Percentiles rank a stretch among this genome's conserved stretches.
These are phyloP conservation scores for Rhizoctonia solani DNA, from an alignment of 1,284 basidiomycete species.

Conservation along the genomic window DNA sequence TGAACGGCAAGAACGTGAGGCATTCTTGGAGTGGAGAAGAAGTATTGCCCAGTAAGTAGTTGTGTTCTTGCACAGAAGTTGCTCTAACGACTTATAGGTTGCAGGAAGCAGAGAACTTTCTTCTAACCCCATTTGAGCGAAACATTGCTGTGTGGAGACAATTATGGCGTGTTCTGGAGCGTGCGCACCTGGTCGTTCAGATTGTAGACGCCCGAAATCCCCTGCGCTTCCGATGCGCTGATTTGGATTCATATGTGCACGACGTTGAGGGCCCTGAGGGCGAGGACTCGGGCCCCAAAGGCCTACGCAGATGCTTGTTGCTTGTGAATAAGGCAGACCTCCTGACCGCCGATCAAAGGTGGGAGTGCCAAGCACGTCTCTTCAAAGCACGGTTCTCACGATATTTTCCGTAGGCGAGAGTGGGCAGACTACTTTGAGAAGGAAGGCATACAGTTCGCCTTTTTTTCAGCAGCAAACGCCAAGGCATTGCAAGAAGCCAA, in stretches of 20 bases:
- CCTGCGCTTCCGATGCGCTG: constrained; percentile 86
- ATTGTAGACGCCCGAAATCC: constrained; percentile 97
- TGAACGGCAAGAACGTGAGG: constrained; percentile 84
- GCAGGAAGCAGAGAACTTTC: constrained; percentile 76
- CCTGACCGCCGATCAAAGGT: constrained; percentile 86
- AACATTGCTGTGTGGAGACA: constrained; percentile 97
- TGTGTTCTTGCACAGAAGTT: constrained; percentile 36
- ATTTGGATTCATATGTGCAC: constrained; percentile 84
- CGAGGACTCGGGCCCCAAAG: constrained; percentile 69
- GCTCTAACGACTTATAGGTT: constrained; percentile 53
- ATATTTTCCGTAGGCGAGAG: constrained; percentile 50
- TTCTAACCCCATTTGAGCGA: constrained; percentile 93
- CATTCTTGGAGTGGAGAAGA: constrained; percentile 90
- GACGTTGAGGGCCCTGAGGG: constrained; percentile 79
- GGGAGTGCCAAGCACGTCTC: constrained; percentile 38
- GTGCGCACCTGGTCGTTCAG: constrained; percentile 91
- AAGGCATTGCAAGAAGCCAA: constrained; percentile 79
- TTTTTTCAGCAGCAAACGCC: constrained; percentile 95
- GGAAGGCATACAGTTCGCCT: constrained; percentile 82
- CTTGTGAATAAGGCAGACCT: constrained; percentile 98
- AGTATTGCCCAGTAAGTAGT: constrained; percentile 79
- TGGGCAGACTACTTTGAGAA: constrained; percentile 97
- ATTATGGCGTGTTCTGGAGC: constrained; percentile 91
- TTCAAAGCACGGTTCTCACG: background rate
- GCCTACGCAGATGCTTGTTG: constrained; percentile 73